phyloP scores from a whole-genome alignment of 2,329 filamentous ascomycete genomes.

The Aspergillus nomiae region DNA sequence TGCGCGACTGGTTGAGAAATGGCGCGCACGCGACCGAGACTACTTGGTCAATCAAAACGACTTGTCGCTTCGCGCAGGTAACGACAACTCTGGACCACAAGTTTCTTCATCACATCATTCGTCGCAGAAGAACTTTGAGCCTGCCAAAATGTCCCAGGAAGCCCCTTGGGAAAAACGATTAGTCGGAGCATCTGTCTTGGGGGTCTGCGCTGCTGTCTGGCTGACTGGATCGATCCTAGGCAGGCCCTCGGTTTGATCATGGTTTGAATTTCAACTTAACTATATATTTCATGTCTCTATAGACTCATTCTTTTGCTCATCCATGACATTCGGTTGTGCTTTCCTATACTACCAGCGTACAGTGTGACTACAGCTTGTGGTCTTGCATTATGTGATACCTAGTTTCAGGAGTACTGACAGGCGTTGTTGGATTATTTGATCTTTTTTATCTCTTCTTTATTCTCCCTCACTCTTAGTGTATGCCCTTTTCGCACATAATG shows the following conservation, averaged over 20 bases:
- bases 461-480: background rate
- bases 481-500: background rate
- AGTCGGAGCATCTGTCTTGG: slow-evolving; percentile 37
- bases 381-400: slow-evolving; percentile 2
- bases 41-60: slow-evolving; percentile 30
- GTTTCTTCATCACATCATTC: slow-evolving; percentile 19
- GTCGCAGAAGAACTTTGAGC: slow-evolving; percentile 46
- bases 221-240: slow-evolving; percentile 38
- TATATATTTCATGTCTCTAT: background rate
- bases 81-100: background rate
- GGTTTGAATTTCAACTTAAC: background rate
- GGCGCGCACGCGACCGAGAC: slow-evolving; percentile 41
- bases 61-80: slow-evolving; percentile 17
- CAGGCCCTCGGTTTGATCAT: slow-evolving; percentile 20
- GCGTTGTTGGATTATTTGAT: background rate
- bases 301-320: background rate
- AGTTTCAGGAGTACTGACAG: background rate
- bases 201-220: slow-evolving; percentile 40
- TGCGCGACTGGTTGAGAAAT: slow-evolving; percentile 60
- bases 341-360: slow-evolving; percentile 30
- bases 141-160: slow-evolving; percentile 64
- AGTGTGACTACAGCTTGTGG: slow-evolving; percentile 30
- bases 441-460: background rate
- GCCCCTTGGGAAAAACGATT: slow-evolving; percentile 63
- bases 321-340: background rate